These are phyloP conservation scores for Gynandropsis gynandra DNA, from an alignment of 345 rosid genomes.

Conservation along the genomic window DNA sequence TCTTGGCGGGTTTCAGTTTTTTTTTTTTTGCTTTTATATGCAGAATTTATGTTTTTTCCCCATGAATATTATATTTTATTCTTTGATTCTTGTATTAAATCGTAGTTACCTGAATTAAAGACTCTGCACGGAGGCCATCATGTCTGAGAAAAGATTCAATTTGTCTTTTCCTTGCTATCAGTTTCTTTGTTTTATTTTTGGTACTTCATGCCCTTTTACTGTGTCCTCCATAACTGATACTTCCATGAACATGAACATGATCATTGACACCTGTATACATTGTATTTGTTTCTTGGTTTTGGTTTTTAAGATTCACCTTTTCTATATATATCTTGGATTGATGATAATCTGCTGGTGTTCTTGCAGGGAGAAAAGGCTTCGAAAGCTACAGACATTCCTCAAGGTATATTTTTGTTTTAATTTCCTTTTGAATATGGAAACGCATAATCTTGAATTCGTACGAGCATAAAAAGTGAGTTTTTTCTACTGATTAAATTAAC, in stretches of 20 bases:
- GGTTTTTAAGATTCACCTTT: conserved; percentile 11
- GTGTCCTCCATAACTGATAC: conserved; percentile 26
- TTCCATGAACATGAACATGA: conserved; percentile 20
- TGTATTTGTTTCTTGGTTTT: background rate
- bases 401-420: conserved; percentile 39
- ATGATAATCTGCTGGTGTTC: conserved; percentile 27
- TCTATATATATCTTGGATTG: conserved; percentile 19
- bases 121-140: conserved; percentile 34
- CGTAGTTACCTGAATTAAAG: conserved; percentile 28
- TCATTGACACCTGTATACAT: conserved; percentile 1
- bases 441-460: conserved; percentile 28
- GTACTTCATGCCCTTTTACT: conserved; percentile 35
- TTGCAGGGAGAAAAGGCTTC: conserved; percentile 67
- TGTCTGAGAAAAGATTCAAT: conserved; percentile 47
- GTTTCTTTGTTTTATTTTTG: conserved; percentile 21
- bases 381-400: conserved; percentile 85
- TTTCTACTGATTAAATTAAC: conserved; percentile 24
- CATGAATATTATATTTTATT: conserved; percentile 26
- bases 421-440: conserved; percentile 30
- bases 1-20: conserved; percentile 26
- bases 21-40: conserved; percentile 22
- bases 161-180: conserved; percentile 56
- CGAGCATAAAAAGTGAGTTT: conserved; percentile 26
- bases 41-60: conserved; percentile 14
- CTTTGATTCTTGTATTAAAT: conserved; percentile 29